Base-by-base conservation (phyloP, 768 basidiomycete species). In the Hemileccinum rubropunctum region DNA sequence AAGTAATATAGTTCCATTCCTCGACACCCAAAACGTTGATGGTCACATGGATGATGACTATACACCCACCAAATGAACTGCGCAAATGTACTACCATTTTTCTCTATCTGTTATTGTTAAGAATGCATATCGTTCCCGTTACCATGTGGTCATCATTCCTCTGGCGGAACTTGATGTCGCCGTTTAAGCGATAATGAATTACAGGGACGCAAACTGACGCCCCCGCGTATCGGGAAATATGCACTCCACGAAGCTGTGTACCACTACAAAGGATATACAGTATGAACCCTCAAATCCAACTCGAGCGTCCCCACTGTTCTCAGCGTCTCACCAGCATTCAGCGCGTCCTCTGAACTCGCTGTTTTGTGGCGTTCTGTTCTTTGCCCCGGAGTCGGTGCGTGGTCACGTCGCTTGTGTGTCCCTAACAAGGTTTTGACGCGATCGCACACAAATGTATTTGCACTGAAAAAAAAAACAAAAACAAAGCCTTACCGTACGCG, bases 391-490 rank as follows among this genome's bases (percentile, higher is more conserved):
- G 23, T 42, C 8, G 47, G 56, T 62, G 32, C 26, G 57, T 52
- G 23, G 30, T 58, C 42, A 34, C 12, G n/a, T n/a, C n/a, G 32
- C 49, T 38, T 51, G 59, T 59, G 52, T 48, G 57, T 59, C 50
- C 51, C 32, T 10, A 32, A 49, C 63, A 59, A 46, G 52, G 54
- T 62, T 62, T 49, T 62, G 50, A 65, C 52, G 50, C 6, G 10
- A 28, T 43, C 33, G 27, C 23, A 32, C 42, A 39, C 38, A 51
- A 48, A 53, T 45, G 27, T 41, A 42, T 60, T 51, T 52, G 35
- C 26, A 36, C 48, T 38, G n/a, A 43, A 57, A 65, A 68, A 65
- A 64, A 52, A 63, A 56, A 42, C 41, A 57, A 65, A 68, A 65
- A 64, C 51, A 63, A 56, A 42, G 14, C 9, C 36, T 47, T 33